Base-by-base conservation (phyloP, 1,139 yeast species). In the Meyerozyma sp. region DNA sequence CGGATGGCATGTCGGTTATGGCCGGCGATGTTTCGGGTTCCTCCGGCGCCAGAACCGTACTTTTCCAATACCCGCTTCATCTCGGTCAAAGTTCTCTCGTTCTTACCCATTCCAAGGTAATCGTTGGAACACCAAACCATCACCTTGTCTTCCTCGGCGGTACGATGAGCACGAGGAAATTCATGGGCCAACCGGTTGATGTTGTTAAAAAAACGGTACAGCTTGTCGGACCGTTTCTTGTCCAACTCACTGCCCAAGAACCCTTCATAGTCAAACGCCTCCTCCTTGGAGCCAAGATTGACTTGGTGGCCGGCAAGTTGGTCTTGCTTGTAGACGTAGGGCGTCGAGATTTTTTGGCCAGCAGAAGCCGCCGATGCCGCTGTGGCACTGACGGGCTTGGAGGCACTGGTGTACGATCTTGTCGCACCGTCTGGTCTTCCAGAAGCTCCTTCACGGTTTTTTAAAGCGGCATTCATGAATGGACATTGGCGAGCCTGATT, bases 41-140 rank as follows among this genome's bases (percentile, higher is more conserved):
- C 99, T 58, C 99, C 99, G 13, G 98, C 96, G 56, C 99, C 99
- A 11, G 96, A 85, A 55, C 99, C 99, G 63, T 93, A 93, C 70
- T 81, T 83, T 58, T 85, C 88, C 64, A 93, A 76, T 21, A 95
- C 84, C 42, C 73, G 62, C 56, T 84, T 85, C 95, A 93, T 93
- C 46, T 82, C 83, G 21, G 77, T 68, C 49, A 88, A 69, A 39
- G 93, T 93, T 47, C 72, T 70, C 49, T 77, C 77, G 63, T 93
- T 85, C 59, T 79, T 81, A 42, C 97, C 94, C 94, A 94, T 87
- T 16, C 98, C 97, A 50, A 93, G 75, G 66, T 93, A 93, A 66
- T 93, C 99, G 64, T 93, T 93, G 39, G 98, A 90, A 61, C 98
- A 93, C 98, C 98, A 93, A 46, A 93, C 98, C 46, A 96, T 88